Base-by-base conservation (phyloP, 2,329 filamentous ascomycete species). In the Diatrype stigma region DNA sequence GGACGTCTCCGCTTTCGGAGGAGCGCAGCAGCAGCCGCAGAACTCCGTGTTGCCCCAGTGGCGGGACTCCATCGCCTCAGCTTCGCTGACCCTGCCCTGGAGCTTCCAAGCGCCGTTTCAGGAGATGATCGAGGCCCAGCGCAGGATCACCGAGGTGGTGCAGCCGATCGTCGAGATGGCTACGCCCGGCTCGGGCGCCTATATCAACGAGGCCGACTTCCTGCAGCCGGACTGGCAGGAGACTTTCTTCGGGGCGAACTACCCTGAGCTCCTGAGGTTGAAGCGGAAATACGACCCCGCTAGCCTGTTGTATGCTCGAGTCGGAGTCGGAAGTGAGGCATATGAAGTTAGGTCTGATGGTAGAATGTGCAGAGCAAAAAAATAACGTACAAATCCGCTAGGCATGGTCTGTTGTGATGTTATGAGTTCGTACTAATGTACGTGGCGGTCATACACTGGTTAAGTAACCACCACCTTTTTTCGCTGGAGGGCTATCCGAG, bases 141-240 rank as follows among this genome's bases (percentile, higher is more conserved):
- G 48, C 22, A 56, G 55, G 21, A 67, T 69, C 53, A 68, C 67
- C 10, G 51, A 67, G 40, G 54, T 63, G 47, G 58, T 67, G 45
- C 58, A 67, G 51, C 66, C 66, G 0, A 44, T 58, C n/a, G 46
- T 64, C 26, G 58, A 60, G 48, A 56, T 53, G 6, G 55, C 56
- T 1, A 62, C 60, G 3, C 60, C 60, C 2, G 57, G 57, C 8
- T 48, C 48, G 16, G 59, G 56, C 4, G 56, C 62, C 11, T 72
- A 73, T 51, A 56, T 69, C 61, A 75, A 74, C 50, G 73, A 78
- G 63, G 71, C 67, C 1, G 67, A 74, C 56, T 71, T 70, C 26
- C 58, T 62, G 17, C 59, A 70, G 32, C 60, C 58, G 1, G 50
- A 68, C 42, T 73, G 62, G 58, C 60, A 70, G 56, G 51, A 63